A percentile compares a stretch with the other conserved stretches of the same genome.
Evolutionary conservation across 148 eudicot genomes (phyloP).

Genomic region (Amaranthus cruentus): DNA sequence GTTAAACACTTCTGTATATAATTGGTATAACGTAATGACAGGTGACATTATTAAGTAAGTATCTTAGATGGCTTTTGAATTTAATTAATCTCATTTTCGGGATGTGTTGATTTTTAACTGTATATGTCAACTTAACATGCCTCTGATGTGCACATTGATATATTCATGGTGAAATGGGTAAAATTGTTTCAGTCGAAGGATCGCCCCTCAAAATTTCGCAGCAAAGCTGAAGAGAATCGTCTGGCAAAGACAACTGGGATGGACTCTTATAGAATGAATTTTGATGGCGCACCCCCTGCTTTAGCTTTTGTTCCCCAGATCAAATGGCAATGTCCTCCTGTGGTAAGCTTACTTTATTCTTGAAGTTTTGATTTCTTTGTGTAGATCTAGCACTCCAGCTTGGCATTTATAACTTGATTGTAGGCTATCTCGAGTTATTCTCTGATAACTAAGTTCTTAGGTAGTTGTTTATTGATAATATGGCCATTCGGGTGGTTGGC

Average conservation of each 20-base stretch:
- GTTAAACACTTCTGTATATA: too few relatives aligned
- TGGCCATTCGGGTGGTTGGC: too few relatives aligned
- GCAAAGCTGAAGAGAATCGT: slow-evolving; percentile 19
- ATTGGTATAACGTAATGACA: too few relatives aligned
- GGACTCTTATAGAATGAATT: slow-evolving; percentile 12
- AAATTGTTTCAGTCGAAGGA: slow-evolving; percentile 23
- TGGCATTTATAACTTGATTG: not conserved
- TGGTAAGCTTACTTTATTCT: slow-evolving; percentile 33
- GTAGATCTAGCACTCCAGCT: not conserved
- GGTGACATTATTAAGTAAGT: too few relatives aligned
- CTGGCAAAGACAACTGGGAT: slow-evolving; percentile 18
- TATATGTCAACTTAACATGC: not conserved
- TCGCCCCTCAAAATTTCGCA: slow-evolving; percentile 25
- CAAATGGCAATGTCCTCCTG: slow-evolving; percentile 57
- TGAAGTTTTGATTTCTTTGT: not conserved
- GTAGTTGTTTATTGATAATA: too few relatives aligned
- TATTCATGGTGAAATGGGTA: slow-evolving; percentile 27
- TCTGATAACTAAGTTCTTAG: too few relatives aligned
- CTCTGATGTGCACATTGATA: not conserved
- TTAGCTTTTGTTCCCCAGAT: slow-evolving; percentile 29
- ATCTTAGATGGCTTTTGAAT: too few relatives aligned
- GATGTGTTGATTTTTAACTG: too few relatives aligned
- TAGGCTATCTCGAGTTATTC: too few relatives aligned
- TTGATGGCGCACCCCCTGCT: slow-evolving; percentile 19
- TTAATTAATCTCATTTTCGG: too few relatives aligned